A percentile compares a stretch with the other conserved stretches of the same genome.
Conservation (phyloP, 352 stramenopile genomes). For the Pythium monospermum region DNA sequence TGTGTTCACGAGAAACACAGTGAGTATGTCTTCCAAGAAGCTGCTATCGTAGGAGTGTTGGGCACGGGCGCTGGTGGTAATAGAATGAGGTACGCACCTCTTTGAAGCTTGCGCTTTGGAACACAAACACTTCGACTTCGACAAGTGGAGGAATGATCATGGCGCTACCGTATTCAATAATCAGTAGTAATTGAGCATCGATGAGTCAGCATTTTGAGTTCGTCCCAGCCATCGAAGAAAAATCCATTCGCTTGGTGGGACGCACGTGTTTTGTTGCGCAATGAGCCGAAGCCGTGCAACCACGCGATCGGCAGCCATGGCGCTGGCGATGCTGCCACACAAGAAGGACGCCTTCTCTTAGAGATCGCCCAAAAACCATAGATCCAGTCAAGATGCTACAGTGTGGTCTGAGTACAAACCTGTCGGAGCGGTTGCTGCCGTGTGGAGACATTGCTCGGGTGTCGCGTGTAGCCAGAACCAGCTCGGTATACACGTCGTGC, state of each 20-base stretch:
- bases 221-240: too few relatives aligned
- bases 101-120: conserved; percentile 50
- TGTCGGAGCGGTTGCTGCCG: conserved; percentile 30
- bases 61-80: neutral
- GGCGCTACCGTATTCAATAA: conserved; percentile 2
- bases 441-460: conserved; percentile 20
- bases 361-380: neutral
- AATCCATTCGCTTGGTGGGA: too few relatives aligned
- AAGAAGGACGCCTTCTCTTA: neutral
- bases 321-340: conserved; percentile 34
- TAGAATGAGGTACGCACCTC: conserved; percentile 26
- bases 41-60: too few relatives aligned
- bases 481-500: conserved; percentile 46
- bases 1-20: too few relatives aligned
- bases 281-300: conserved; percentile 43
- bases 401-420: conserved; percentile 8
- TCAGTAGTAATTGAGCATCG: too few relatives aligned
- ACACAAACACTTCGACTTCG: conserved; percentile 45
- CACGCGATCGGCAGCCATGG: conserved; percentile 40
- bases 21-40: too few relatives aligned
- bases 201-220: neutral
- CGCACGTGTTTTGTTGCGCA: conserved; percentile 41
- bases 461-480: conserved; percentile 23
- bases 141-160: conserved; percentile 36
- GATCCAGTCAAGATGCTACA: neutral